These are phyloP conservation scores for Nakaseomyces glabratus DNA, from an alignment of 1,139 yeast genomes.

Conservation along the genomic window DNA sequence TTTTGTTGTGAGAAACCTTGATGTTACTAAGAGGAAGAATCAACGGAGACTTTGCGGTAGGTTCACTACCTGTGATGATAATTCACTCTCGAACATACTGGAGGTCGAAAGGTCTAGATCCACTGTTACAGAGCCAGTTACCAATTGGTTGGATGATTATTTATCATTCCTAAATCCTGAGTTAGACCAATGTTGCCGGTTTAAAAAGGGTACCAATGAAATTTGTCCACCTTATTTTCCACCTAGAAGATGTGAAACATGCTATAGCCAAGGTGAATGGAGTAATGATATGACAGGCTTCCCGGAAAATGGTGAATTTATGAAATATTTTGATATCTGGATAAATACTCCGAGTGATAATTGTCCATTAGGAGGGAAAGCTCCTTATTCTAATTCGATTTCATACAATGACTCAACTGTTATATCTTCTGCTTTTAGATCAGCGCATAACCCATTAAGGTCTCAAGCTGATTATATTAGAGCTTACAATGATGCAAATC, in stretches of 20 bases:
- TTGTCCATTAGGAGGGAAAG: slow-evolving; percentile 93
- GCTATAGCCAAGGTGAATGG: slow-evolving; percentile 58
- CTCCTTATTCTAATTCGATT: slow-evolving; percentile 70
- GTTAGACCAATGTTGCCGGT: slow-evolving; percentile 76
- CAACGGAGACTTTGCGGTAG: slow-evolving; percentile 82
- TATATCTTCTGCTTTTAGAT: slow-evolving; percentile 58
- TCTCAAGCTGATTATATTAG: slow-evolving; percentile 78
- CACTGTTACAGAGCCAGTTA: slow-evolving; percentile 68
- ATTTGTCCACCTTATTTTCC: slow-evolving; percentile 66
- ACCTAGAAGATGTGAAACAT: slow-evolving; percentile 62
- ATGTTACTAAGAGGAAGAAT: slow-evolving; percentile 47
- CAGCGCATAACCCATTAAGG: slow-evolving; percentile 71
- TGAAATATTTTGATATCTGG: slow-evolving; percentile 72
- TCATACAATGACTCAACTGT: slow-evolving; percentile 39
- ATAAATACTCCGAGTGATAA: slow-evolving; percentile 76
- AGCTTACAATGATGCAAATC: slow-evolving; percentile 67
- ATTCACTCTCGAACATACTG: slow-evolving; percentile 69
- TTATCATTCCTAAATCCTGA: slow-evolving; percentile 80
- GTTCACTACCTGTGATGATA: slow-evolving; percentile 73
- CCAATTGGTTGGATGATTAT: slow-evolving; percentile 91
- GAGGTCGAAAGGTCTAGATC: slow-evolving; percentile 77
- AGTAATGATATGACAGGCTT: slow-evolving; percentile 71
- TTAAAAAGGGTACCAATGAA: slow-evolving; percentile 40
- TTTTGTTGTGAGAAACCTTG: slow-evolving; percentile 60
- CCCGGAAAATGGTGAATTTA: slow-evolving; percentile 68